Base-by-base conservation (phyloP, 441 rosid genomes). In the Erodium moschatum region DNA sequence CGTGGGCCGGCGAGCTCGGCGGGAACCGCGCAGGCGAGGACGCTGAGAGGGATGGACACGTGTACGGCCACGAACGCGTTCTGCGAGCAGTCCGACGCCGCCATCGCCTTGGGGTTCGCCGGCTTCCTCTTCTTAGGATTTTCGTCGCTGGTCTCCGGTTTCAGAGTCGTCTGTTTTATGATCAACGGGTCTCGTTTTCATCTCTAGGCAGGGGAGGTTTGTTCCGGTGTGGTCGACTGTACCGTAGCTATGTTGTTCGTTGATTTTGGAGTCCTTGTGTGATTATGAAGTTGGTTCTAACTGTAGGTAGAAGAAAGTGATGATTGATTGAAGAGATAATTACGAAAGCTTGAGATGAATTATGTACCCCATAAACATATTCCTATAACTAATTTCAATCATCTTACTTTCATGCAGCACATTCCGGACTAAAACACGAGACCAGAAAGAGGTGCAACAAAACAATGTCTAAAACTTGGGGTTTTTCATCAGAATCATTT, bases 1-100 rank as follows among this genome's bases (percentile, higher is more conserved):
- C n/a, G n/a, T n/a, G n/a, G n/a, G 75, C 87, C 98, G 65, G 95
- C 96, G 31, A 85, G 80, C 74, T 85, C 98, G 3, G 92, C 93
- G 0, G 97, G 85, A 64, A 82, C 89, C 64, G 93, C 83, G 65
- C 44, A 88, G 66, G 93, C 85, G 33, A 86, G 77, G 82, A 85
- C 90, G 10, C 66, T 91, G 80, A 89, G 77, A 18, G 85, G 76
- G 5, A 77, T 77, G n/a, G 85, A 72, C 65, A 80, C 91, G 66
- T 90, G 94, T 70, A 67, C 74, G 69, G 76, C 70, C 4, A 72
- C 78, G 58, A 77, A 63, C 38, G 84, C 88, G 50, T 90, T 93
- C 67, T 93, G 98, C 67, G 69, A 89, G 63, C 97, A 93, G 74
- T 83, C 98, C 0, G 85, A 85, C 74, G 83, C 90, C 7, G 82